Percentiles rank a stretch among this genome's conserved stretches.
Evolutionary conservation across 2,329 filamentous ascomycete genomes (phyloP).

Genomic region (Aspergillus piperis): DNA sequence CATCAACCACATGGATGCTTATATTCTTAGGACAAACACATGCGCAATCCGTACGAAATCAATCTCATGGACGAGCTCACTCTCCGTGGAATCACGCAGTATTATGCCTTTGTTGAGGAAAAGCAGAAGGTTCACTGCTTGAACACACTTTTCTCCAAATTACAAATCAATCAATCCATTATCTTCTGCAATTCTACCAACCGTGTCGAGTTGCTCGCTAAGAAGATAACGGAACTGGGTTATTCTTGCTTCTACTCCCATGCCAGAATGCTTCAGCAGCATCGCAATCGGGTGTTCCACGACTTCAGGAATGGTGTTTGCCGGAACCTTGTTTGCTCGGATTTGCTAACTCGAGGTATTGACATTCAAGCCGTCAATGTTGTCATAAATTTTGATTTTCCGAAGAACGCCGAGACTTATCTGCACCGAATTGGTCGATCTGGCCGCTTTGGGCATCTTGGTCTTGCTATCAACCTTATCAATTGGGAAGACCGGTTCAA

Average conservation of each 20-base stretch:
- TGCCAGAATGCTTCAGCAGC: slow-evolving; percentile 94
- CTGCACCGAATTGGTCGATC: slow-evolving; percentile 97
- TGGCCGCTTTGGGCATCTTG: slow-evolving; percentile 93
- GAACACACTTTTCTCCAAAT: slow-evolving; percentile 97
- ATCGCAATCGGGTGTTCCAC: slow-evolving; percentile 97
- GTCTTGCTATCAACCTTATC: slow-evolving; percentile 97
- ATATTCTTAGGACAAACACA: slow-evolving; percentile 74
- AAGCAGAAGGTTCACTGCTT: slow-evolving; percentile 99
- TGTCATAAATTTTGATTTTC: slow-evolving; percentile 99
- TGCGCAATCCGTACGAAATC: slow-evolving; percentile 95
- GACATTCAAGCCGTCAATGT: slow-evolving; percentile 99
- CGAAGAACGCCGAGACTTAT: slow-evolving; percentile 98
- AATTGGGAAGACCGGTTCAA: slow-evolving; percentile 99
- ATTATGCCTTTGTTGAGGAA: slow-evolving; percentile 98
- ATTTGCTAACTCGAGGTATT: slow-evolving; percentile 95
- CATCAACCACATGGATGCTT: slow-evolving; percentile 31
- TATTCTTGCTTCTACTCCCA: slow-evolving; percentile 99
- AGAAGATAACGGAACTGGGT: slow-evolving; percentile 98
- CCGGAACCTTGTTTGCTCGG: slow-evolving; percentile 96
- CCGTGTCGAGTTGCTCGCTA: slow-evolving; percentile 92
- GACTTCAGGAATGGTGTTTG: slow-evolving; percentile 98
- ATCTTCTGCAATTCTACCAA: slow-evolving; percentile 99
- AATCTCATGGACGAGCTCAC: slow-evolving; percentile 99
- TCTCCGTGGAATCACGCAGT: slow-evolving; percentile 95
- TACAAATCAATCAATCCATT: slow-evolving; percentile 99